Percentiles rank a stretch among this genome's conserved stretches.
phyloP scores from a whole-genome alignment of 176 grass and related monocot species.

The Cenchrus fungigraminus region DNA sequence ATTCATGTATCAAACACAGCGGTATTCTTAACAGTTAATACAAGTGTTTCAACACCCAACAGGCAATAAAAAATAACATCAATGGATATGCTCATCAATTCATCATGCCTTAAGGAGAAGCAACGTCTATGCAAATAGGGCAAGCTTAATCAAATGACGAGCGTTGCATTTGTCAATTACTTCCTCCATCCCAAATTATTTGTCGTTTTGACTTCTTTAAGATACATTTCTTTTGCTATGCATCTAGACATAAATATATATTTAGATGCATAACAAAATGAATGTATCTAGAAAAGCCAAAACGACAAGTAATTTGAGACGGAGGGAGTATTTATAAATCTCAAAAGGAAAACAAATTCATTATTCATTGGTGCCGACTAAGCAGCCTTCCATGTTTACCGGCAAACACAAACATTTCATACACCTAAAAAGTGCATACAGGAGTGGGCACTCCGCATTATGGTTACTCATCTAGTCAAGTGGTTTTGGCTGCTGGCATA shows the following conservation, averaged over 20 bases:
- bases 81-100: neutral
- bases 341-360: neutral
- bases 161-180: neutral
- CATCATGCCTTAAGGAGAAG: neutral
- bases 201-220: too few species aligned
- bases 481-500: neutral
- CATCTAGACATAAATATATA: too few species aligned
- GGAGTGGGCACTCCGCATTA: neutral
- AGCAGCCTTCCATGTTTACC: neutral
- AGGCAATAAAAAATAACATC: neutral
- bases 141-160: neutral
- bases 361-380: conserved; percentile 4
- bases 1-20: neutral
- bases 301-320: too few species aligned
- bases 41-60: neutral
- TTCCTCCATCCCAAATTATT: too few species aligned
- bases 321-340: neutral
- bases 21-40: neutral
- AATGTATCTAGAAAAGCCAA: too few species aligned
- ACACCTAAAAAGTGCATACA: conserved; percentile 9
- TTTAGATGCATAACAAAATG: too few species aligned
- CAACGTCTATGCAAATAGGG: neutral
- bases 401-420: neutral
- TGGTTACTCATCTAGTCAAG: neutral
- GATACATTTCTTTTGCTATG: too few species aligned